Evolutionary conservation across 2,329 filamentous ascomycete species (phyloP).

Genomic region (Penicillium sp.): DNA sequence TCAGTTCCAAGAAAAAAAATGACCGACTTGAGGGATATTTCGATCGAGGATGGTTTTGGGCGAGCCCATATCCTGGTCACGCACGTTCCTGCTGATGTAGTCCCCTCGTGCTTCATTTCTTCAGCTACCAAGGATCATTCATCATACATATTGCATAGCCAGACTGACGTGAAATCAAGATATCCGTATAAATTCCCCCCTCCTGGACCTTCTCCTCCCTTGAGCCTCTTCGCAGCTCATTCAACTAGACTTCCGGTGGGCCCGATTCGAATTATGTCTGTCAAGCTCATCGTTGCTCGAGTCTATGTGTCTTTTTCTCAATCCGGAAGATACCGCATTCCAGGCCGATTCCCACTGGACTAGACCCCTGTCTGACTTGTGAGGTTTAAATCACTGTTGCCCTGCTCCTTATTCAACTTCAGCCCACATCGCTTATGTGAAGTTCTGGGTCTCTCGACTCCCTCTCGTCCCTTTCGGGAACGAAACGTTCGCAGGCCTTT

Average conservation of each 20-base stretch:
- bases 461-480: constrained; percentile 3
- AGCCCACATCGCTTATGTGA: constrained; percentile 12
- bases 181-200: too few relatives aligned
- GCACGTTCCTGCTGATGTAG: constrained; percentile 17
- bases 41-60: background rate
- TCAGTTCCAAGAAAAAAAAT: too few relatives aligned
- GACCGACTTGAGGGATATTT: too few relatives aligned
- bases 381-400: background rate
- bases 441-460: background rate
- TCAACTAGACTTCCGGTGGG: background rate
- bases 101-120: constrained; percentile 5
- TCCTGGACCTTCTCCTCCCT: too few relatives aligned
- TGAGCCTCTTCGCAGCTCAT: too few relatives aligned
- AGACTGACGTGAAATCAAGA: too few relatives aligned
- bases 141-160: too few relatives aligned
- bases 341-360: background rate
- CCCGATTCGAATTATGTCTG: constrained; percentile 1
- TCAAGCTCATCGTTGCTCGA: constrained; percentile 1
- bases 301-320: constrained; percentile 5
- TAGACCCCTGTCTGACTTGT: background rate
- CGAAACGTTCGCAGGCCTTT: background rate
- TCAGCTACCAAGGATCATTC: background rate
- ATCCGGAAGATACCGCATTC: background rate
- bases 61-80: constrained; percentile 13
- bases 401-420: background rate